Base-by-base conservation (phyloP, 1,284 basidiomycete species). In the Ceraceosorus guamensis region DNA sequence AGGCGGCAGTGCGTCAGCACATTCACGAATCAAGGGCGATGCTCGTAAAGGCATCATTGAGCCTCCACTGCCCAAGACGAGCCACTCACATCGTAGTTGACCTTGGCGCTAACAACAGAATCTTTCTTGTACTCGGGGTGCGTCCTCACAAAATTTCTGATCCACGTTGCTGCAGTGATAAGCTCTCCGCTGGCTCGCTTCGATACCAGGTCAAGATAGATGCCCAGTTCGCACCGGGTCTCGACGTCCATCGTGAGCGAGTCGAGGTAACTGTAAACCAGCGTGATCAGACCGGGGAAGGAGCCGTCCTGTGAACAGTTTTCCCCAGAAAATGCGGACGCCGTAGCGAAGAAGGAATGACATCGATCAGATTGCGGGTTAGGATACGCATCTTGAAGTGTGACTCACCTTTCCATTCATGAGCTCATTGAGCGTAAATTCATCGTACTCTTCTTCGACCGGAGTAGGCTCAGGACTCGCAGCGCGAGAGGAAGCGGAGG, bases 321-420 rank as follows among this genome's bases (percentile, higher is more conserved):
- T 24, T 52, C 50, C 31, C 48, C 46, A n/a, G 49, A 34, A 24
- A 48, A 18, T 13, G 31, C n/a, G 47, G 32, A n/a, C 14, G n/a
- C n/a, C n/a, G n/a, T n/a, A n/a, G n/a, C n/a, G n/a, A n/a, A n/a
- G n/a, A n/a, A n/a, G n/a, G n/a, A n/a, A n/a, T n/a, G n/a, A n/a
- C n/a, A n/a, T n/a, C n/a, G n/a, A n/a, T n/a, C n/a, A n/a, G n/a
- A n/a, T n/a, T n/a, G n/a, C n/a, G n/a, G n/a, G n/a, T n/a, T n/a
- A n/a, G n/a, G n/a, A n/a, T n/a, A n/a, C n/a, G n/a, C n/a, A n/a
- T n/a, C 18, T n/a, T 41, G 35, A n/a, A n/a, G n/a, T n/a, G n/a
- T n/a, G n/a, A n/a, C n/a, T n/a, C n/a, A n/a, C n/a, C 24, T 87
- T 89, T 16, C 95, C 95, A 71, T 89, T 90, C 78, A 98, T 88